Percentiles rank a stretch among this genome's conserved stretches.
These are phyloP conservation scores for Sclerotinia minor DNA, from an alignment of 2,329 filamentous ascomycete genomes.

Conservation along the genomic window DNA sequence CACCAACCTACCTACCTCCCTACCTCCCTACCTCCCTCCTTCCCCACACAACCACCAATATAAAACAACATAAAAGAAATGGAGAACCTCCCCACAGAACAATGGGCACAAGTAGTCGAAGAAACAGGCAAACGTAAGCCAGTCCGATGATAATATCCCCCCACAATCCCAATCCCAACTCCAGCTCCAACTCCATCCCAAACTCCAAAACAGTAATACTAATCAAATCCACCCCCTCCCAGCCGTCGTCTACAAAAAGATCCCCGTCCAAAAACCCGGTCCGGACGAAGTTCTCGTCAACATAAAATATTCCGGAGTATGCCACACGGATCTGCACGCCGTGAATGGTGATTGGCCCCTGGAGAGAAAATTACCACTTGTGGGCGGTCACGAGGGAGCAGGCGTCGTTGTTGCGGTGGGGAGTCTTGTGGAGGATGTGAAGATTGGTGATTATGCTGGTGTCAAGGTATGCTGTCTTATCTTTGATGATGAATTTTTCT, in stretches of 20 bases:
- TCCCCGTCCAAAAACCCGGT: constrained; percentile 76
- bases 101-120: constrained; percentile 92
- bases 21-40: too few species aligned
- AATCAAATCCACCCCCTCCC: constrained; percentile 1
- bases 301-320: constrained; percentile 87
- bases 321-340: constrained; percentile 82
- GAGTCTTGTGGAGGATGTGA: constrained; percentile 71
- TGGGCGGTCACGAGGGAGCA: constrained; percentile 79
- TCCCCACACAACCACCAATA: constrained; percentile 1
- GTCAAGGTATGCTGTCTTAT: constrained; percentile 55
- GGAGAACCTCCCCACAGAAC: constrained; percentile 68
- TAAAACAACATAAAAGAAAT: constrained; percentile 27
- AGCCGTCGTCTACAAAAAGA: constrained; percentile 73
- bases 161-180: too few species aligned
- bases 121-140: constrained; percentile 69
- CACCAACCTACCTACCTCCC: too few species aligned
- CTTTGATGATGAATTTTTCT: too few species aligned
- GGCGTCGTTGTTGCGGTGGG: constrained; percentile 81
- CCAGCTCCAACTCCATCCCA: too few species aligned
- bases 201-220: background rate
- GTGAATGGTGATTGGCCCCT: constrained; percentile 90
- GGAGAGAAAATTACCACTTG: constrained; percentile 75
- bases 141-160: constrained; percentile 19
- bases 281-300: constrained; percentile 91
- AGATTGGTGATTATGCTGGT: constrained; percentile 82